phyloP scores from a whole-genome alignment of 305 asterid genomes.

The Fraxinus velutina region DNA sequence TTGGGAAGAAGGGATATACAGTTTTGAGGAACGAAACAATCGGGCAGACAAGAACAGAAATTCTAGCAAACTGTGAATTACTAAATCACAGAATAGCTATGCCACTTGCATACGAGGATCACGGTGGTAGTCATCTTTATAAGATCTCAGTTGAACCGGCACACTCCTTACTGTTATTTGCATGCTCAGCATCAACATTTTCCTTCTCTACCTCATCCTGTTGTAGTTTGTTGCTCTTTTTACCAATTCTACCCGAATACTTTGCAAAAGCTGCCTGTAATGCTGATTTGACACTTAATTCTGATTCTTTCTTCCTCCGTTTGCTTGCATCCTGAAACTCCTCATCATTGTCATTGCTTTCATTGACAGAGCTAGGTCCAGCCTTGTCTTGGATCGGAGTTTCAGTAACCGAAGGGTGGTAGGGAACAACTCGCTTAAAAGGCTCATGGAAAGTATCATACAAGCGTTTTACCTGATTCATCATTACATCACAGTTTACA shows the following conservation, averaged over 20 bases:
- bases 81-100: background rate
- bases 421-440: slow-evolving; percentile 69
- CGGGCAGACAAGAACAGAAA: background rate
- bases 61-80: background rate
- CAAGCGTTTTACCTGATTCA: slow-evolving; percentile 73
- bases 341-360: slow-evolving; percentile 37
- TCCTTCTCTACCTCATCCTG: slow-evolving; percentile 33
- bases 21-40: background rate
- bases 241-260: slow-evolving; percentile 45
- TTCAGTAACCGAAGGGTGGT: slow-evolving; percentile 34
- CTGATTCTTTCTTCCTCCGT: slow-evolving; percentile 54
- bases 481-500: background rate
- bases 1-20: background rate
- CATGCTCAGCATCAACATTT: slow-evolving; percentile 19
- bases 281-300: slow-evolving; percentile 59
- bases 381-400: slow-evolving; percentile 26
- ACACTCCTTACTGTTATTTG: slow-evolving; percentile 23
- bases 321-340: slow-evolving; percentile 41
- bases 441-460: slow-evolving; percentile 87
- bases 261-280: slow-evolving; percentile 72
- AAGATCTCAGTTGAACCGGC: slow-evolving; percentile 4
- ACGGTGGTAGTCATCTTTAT: background rate
- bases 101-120: background rate
- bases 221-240: slow-evolving; percentile 39
- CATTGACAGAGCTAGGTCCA: slow-evolving; percentile 36